Base-by-base conservation (phyloP, 1,139 yeast genomes). In the Suhomyces choctaworum region DNA sequence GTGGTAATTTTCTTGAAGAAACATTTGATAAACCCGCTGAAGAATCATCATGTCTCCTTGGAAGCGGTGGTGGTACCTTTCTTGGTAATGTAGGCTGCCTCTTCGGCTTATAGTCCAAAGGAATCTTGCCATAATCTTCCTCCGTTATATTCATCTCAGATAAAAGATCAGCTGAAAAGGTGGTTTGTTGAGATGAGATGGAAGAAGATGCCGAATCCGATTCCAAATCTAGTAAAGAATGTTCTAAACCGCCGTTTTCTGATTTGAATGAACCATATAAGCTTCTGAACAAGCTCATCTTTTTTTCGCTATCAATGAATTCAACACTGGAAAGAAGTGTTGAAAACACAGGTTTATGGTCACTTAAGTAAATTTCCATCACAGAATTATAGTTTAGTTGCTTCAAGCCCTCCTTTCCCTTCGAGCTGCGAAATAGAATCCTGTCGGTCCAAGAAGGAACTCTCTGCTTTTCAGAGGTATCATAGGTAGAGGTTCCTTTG, bases 381-480 rank as follows among this genome's bases (percentile, higher is more conserved):
- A 76, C 73, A 16, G 79, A 72, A 39, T 77, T 73, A 51, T 85
- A 85, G 33, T 77, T 78, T 42, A 79, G 53, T 32, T 83, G 87
- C 24, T 62, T 58, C 17, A 83, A 52, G 4, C 60, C 57, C n/a
- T 65, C 82, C 28, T 75, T 70, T 7, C 51, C 54, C 13, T 45
- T 50, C 4, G 44, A 40, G 35, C 62, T 54, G 42, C 53, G 44
- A 53, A 73, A 85, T 35, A 89, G 70, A 28, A 88, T 79, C 56
- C 99, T 68, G 63, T 92, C 98, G 0, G 97, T 92, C 97, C 97
- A 92, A 0, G 97, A 89, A 2, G 98, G 98, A 16, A 85, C 83
- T 47, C 98, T 74, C 56, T 82, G 84, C 57, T 92, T 92, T 48
- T 92, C 98, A 11, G 95, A 83, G 0, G 95, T 77, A 58, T 92